Conservation (phyloP, 495 filamentous ascomycete genomes). For the Talaromyces stipitatus region DNA sequence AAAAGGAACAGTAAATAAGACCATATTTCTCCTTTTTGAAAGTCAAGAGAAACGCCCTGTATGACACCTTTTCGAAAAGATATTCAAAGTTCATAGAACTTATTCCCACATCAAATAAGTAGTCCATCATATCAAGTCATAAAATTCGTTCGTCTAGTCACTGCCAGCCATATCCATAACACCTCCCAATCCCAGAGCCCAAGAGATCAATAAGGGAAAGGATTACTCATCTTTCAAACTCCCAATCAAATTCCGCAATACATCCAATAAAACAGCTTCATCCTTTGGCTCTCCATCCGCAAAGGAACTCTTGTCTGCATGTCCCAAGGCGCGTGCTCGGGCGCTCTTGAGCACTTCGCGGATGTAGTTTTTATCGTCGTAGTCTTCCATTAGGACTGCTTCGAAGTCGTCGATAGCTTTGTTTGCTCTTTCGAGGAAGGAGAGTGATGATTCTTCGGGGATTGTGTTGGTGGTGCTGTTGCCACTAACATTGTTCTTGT, state of each 20-base stretch:
- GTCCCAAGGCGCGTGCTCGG: slow-evolving; percentile 35
- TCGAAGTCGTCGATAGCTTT: slow-evolving; percentile 46
- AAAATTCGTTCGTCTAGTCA: neutral
- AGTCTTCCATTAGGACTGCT: slow-evolving; percentile 40
- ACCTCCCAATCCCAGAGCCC: neutral
- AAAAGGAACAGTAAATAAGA: neutral
- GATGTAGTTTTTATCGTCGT: slow-evolving; percentile 45
- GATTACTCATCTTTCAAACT: slow-evolving; percentile 24
- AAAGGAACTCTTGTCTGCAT: slow-evolving; percentile 39
- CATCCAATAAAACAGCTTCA: slow-evolving; percentile 38
- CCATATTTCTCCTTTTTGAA: too few species aligned
- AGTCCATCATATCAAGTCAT: neutral
- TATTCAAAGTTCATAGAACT: too few species aligned
- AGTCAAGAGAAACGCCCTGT: neutral
- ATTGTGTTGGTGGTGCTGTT: slow-evolving; percentile 10
- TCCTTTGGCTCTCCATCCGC: slow-evolving; percentile 40
- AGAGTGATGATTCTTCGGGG: slow-evolving; percentile 38
- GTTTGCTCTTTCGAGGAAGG: slow-evolving; percentile 40
- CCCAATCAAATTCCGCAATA: slow-evolving; percentile 33
- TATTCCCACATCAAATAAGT: too few species aligned
- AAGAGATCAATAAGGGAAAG: neutral
- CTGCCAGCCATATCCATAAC: neutral
- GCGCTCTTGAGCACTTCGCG: slow-evolving; percentile 42
- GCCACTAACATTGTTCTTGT: neutral
- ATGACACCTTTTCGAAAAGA: neutral